Evolutionary conservation across 192 early-diverging fungal species (phyloP), one percentile per base, ranked within the genome.

Genomic region (Entomortierella beljakovae): DNA sequence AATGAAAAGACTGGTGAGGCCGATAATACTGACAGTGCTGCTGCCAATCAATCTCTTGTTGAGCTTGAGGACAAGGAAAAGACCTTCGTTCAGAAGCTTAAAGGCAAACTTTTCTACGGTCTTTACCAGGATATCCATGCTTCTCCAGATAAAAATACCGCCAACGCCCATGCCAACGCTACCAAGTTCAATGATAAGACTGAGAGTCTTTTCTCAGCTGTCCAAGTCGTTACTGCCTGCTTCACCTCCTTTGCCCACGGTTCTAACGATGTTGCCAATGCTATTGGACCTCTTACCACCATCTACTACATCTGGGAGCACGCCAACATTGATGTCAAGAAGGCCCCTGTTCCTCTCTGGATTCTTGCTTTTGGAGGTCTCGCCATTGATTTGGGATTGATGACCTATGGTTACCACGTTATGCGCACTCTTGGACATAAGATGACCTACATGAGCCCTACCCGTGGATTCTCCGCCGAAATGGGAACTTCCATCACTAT

Each of bases 171-270:
- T 64, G 83, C 77, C 32, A 84, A 82, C 33, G 91, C 93, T 34
- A 84, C 85, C 56, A 81, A 88, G 59, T 94, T 89, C 64, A 92
- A 94, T 56, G 84, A 81, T 62, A 82, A 91, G 35, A 92, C 90
- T 32, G 94, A 95, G 79, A 87, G 90, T 64, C 84, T 95, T 31
- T 95, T 91, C 87, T 94, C 93, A 4, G 90, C 94, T 77, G 83
- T 95, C 42, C 94, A 95, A 70, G 84, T 94, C 64, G 80, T 92
- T 59, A 95, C 94, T 6, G 91, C 93, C 16, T 88, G 90, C 64
- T 90, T 94, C 37, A 91, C 94, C 29, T 94, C 93, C 64, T 95
- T 95, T 80, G 87, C 92, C 20, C 94, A 95, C 82, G 93, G 94
- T 49, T 89, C 90, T 61, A 95, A 95, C 84, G 93, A 95, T 82